Conservation (phyloP, 2,329 filamentous ascomycete species). For the Ophiostoma quercus region DNA sequence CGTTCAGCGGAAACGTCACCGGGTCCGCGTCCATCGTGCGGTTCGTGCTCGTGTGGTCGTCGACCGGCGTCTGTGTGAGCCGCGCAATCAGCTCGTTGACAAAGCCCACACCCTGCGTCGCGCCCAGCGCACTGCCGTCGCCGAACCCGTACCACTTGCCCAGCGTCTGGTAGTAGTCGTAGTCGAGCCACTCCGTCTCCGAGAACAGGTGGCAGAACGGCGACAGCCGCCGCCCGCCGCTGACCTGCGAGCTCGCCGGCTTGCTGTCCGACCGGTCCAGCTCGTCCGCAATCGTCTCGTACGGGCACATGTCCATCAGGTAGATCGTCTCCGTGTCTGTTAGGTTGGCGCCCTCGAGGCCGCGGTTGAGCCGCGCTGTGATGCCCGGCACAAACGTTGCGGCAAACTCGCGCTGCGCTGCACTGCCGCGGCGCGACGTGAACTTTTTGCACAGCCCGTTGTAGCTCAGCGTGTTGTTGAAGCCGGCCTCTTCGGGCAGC, state of each 20-base stretch:
- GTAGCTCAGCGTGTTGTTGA: conserved; percentile 76
- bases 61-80: conserved; percentile 62
- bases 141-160: conserved; percentile 82
- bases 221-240: conserved; percentile 42
- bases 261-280: conserved; percentile 37
- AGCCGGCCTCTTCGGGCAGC: conserved; percentile 59
- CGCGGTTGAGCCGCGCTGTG: conserved; percentile 60
- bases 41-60: conserved; percentile 72
- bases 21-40: conserved; percentile 63
- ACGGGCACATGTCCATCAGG: conserved; percentile 87
- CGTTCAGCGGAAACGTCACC: conserved; percentile 66
- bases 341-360: conserved; percentile 64
- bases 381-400: conserved; percentile 63
- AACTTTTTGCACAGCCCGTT: conserved; percentile 66
- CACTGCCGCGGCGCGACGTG: conserved; percentile 49
- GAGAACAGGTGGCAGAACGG: conserved; percentile 74
- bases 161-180: conserved; percentile 75
- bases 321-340: conserved; percentile 57
- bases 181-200: conserved; percentile 65
- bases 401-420: conserved; percentile 54
- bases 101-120: conserved; percentile 82
- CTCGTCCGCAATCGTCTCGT: conserved; percentile 65
- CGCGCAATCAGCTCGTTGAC: conserved; percentile 82
- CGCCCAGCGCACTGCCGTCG: conserved; percentile 68
- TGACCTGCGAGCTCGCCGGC: background rate